These are phyloP conservation scores for Anisodus tanguticus DNA, from an alignment of 257 asterid species.

Conservation along the genomic window DNA sequence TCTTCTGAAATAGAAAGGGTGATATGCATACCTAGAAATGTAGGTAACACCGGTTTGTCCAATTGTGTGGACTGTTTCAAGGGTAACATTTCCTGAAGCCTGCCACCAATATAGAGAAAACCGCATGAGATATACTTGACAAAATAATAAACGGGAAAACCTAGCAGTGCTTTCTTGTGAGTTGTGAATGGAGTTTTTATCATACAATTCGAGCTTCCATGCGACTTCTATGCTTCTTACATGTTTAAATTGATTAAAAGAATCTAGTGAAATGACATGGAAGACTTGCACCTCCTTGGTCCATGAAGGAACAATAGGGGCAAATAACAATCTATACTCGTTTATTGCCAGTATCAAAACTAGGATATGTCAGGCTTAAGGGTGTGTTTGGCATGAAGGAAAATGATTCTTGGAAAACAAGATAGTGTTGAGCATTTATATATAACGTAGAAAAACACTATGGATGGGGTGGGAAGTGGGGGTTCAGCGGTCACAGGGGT, in stretches of 20 bases:
- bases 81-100: slow-evolving; percentile 99
- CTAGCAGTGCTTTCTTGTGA: background rate
- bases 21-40: slow-evolving; percentile 43
- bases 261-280: background rate
- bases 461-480: too few species aligned
- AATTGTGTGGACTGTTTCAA: slow-evolving; percentile 81
- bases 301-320: background rate
- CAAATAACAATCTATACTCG: background rate
- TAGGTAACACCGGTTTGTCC: slow-evolving; percentile 95
- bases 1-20: background rate
- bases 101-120: slow-evolving; percentile 42
- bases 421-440: too few species aligned
- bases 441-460: too few species aligned
- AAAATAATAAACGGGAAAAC: background rate
- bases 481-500: too few species aligned
- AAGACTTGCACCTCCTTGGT: background rate
- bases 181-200: background rate
- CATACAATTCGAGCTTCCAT: background rate
- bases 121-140: background rate
- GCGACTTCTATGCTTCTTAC: background rate
- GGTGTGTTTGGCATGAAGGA: too few species aligned
- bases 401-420: too few species aligned
- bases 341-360: background rate
- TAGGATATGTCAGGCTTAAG: background rate
- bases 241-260: background rate